A percentile compares a stretch with the other conserved stretches of the same genome.
phyloP scores from a whole-genome alignment of 2,329 filamentous ascomycete genomes.

The Ceratocystis eucalypticola region DNA sequence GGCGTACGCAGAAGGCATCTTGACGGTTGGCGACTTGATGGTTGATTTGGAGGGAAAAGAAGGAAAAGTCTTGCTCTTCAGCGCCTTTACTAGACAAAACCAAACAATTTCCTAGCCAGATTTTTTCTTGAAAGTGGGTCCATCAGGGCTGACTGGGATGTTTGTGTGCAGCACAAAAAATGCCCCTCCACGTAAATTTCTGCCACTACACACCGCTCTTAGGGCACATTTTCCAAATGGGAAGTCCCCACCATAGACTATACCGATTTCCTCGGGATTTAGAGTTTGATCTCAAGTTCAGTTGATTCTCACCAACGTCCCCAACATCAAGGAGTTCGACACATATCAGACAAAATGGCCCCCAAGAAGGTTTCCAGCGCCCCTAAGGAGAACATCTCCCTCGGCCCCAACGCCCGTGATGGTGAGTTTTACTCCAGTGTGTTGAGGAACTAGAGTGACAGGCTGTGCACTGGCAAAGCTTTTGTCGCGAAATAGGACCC shows the following conservation, averaged over 20 bases:
- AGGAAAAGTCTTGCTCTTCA: neutral
- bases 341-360: constrained; percentile 56
- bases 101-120: constrained; percentile 7
- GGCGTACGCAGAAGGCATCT: constrained; percentile 44
- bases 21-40: constrained; percentile 22
- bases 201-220: constrained; percentile 30
- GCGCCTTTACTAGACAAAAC: constrained; percentile 5
- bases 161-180: constrained; percentile 18
- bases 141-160: constrained; percentile 16
- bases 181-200: constrained; percentile 22
- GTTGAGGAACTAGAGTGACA: neutral
- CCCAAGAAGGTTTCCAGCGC: constrained; percentile 81
- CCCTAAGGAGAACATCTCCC: constrained; percentile 93
- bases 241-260: constrained; percentile 11
- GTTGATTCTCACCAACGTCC: constrained; percentile 19
- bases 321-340: constrained; percentile 21
- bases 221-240: constrained; percentile 13
- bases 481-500: neutral
- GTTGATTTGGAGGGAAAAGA: constrained; percentile 13
- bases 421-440: constrained; percentile 41
- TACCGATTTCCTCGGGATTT: constrained; percentile 16
- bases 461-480: neutral
- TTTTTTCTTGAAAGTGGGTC: constrained; percentile 13
- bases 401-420: constrained; percentile 93
- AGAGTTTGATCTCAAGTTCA: constrained; percentile 11